Evolutionary conservation across 2,329 filamentous ascomycete genomes (phyloP), one percentile per base, ranked within the genome.

Genomic region (Clonostachys byssicola): DNA sequence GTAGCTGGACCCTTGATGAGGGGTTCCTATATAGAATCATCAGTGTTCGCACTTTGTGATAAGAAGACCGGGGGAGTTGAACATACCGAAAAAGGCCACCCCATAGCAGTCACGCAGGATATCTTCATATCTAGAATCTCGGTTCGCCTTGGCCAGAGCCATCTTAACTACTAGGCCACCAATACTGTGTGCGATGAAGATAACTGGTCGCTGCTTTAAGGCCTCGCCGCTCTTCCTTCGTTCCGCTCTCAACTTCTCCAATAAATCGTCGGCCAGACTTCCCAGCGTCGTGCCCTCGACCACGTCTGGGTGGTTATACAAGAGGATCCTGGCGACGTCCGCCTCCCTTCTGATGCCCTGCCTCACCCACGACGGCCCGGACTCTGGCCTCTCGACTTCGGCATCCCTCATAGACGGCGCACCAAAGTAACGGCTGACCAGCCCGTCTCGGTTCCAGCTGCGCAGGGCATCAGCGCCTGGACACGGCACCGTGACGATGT

Each of bases 1-100:
- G 55, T 84, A 84, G 40, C 75, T 83, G 0, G 81, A 84, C 4
- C 81, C 81, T 16, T 79, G 78, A 53, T 85, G 81, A 0, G 81
- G 81, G 1, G 80, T 80, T 16, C 72, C 77, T 80, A 46, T 14
- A 3, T 5, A 12, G 4, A 18, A 36, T 1, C n/a, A 17, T 14
- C 10, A 12, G 13, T 6, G 14, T 36, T 34, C 30, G n/a, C 23
- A n/a, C 10, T 12, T 33, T 10, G 12, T 42, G n/a, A 14, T 16
- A 42, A 10, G 2, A 43, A 33, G n/a, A 2, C 12, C 2, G 16
- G 16, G 13, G 17, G 5, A 14, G 30, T 10, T 5, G 34, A 67
- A 51, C 70, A 65, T 52, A 80, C 79, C 72, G 56, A 82, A 78
- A 52, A 85, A 85, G 0, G 77, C 78, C 42, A 81, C 73, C 0